phyloP scores from a whole-genome alignment of 2,329 filamentous ascomycete genomes.

The Emmonsia crescens region DNA sequence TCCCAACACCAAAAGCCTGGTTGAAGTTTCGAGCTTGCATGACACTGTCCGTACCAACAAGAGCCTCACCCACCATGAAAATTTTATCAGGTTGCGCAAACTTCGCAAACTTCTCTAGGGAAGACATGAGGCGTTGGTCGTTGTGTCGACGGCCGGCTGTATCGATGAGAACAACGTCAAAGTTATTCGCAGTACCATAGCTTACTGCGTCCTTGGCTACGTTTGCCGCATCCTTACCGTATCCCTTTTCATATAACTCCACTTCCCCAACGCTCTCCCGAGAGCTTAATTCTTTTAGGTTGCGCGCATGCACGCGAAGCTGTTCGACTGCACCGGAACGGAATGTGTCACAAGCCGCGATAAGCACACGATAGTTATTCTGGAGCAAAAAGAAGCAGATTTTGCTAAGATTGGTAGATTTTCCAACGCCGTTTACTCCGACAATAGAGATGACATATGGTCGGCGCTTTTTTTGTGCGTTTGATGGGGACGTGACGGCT shows the following conservation, averaged over 20 bases:
- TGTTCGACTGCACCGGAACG: constrained; percentile 95
- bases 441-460: constrained; percentile 98
- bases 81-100: constrained; percentile 96
- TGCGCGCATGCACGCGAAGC: constrained; percentile 86
- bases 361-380: constrained; percentile 90
- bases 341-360: constrained; percentile 94
- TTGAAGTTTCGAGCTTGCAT: constrained; percentile 97
- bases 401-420: constrained; percentile 94
- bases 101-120: constrained; percentile 92
- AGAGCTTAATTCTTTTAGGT: constrained; percentile 75
- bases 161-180: constrained; percentile 92
- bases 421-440: constrained; percentile 95
- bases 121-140: constrained; percentile 90
- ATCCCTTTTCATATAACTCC: constrained; percentile 92
- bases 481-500: constrained; percentile 57
- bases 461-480: constrained; percentile 53
- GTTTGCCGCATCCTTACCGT: constrained; percentile 92
- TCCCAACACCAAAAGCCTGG: constrained; percentile 69
- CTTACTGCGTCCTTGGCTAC: constrained; percentile 90
- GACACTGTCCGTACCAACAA: constrained; percentile 91
- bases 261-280: constrained; percentile 72
- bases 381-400: constrained; percentile 97
- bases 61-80: constrained; percentile 86
- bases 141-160: constrained; percentile 93
- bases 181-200: constrained; percentile 62